Percentiles rank a stretch among this genome's conserved stretches.
phyloP scores from a whole-genome alignment of 2,329 filamentous ascomycete species.

The Chaetomiaceae sp. region DNA sequence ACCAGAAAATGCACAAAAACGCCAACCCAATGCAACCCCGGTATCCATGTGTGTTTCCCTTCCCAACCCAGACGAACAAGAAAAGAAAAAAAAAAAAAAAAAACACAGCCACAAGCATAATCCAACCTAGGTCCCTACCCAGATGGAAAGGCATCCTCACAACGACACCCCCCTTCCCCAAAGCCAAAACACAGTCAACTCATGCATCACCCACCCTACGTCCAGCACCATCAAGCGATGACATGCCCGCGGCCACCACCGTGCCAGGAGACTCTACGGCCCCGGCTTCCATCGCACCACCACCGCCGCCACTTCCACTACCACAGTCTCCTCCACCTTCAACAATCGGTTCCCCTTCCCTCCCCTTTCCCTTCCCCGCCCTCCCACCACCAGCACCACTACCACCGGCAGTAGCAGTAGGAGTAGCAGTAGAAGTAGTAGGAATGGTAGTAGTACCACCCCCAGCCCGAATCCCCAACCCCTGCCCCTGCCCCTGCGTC shows the following conservation, averaged over 20 bases:
- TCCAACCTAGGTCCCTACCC: background rate
- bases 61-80: slow-evolving; percentile 12
- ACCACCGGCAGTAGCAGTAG: background rate
- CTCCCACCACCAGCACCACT: slow-evolving; percentile 10
- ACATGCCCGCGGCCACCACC: no score
- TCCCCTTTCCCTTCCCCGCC: slow-evolving; percentile 44
- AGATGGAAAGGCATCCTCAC: background rate
- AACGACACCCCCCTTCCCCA: slow-evolving; percentile 8
- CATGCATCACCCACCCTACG: no score
- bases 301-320: slow-evolving; percentile 28
- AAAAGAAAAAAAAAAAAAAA: slow-evolving; percentile 17
- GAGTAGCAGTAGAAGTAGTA: no score
- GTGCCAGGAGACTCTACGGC: no score
- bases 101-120: background rate
- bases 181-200: no score
- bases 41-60: no score
- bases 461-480: slow-evolving; percentile 10
- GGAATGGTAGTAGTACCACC: background rate
- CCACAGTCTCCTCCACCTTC: slow-evolving; percentile 9
- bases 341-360: slow-evolving; percentile 31
- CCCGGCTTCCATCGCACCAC: slow-evolving; percentile 3
- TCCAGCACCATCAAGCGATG: no score
- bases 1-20: slow-evolving; percentile 12
- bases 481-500: slow-evolving; percentile 21
- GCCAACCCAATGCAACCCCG: slow-evolving; percentile 16